Percentiles rank a stretch among this genome's conserved stretches.
Conservation (phyloP, 495 filamentous ascomycete species). For the Neurospora sp. region DNA sequence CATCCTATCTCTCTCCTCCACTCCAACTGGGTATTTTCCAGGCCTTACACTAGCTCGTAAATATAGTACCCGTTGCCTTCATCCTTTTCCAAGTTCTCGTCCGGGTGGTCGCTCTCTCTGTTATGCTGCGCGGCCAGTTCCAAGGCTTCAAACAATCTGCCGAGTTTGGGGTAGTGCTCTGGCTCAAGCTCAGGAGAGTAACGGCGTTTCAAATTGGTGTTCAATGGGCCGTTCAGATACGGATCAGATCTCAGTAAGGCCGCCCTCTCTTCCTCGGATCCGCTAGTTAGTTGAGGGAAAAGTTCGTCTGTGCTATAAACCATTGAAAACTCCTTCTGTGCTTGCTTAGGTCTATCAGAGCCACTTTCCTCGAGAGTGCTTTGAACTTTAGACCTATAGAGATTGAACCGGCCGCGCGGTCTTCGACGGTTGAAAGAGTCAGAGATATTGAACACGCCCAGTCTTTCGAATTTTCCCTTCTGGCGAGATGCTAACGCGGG, state of each 20-base stretch:
- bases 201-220: neutral
- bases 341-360: no score
- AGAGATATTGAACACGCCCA: neutral
- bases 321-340: neutral
- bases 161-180: rapidly evolving
- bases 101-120: neutral
- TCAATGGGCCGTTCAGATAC: neutral
- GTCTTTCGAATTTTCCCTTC: neutral
- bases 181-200: neutral
- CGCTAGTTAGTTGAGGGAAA: neutral
- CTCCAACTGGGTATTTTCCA: neutral
- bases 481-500: neutral
- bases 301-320: neutral
- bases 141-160: no score
- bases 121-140: neutral
- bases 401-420: no score
- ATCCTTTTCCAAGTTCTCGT: neutral
- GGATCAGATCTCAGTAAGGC: neutral
- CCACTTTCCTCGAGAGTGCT: no score
- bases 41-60: neutral
- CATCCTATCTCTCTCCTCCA: neutral
- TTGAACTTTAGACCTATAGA: no score
- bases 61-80: neutral
- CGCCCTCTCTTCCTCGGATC: neutral
- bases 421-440: no score